Evolutionary conservation across 2,329 filamentous ascomycete genomes (phyloP).

Genomic region (Cyphellophora attinorum): DNA sequence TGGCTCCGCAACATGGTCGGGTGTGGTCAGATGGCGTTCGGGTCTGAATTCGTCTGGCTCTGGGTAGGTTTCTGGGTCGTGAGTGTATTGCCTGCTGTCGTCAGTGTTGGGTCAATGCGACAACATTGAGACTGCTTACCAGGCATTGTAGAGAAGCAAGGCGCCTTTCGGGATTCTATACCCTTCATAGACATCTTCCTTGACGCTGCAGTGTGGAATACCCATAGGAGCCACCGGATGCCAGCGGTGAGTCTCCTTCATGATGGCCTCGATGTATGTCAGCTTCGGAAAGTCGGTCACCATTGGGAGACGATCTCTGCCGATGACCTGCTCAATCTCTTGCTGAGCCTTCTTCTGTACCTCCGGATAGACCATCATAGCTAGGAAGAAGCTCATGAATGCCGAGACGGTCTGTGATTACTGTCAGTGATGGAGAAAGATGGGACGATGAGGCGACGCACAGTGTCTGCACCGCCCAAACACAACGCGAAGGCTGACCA

Average conservation of each 20-base stretch:
- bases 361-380: conserved; percentile 18
- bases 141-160: conserved; percentile 30
- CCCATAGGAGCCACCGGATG: conserved; percentile 31
- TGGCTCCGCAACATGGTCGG: too few species aligned
- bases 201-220: conserved; percentile 26
- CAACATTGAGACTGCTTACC: conserved; percentile 11
- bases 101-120: too few species aligned
- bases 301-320: conserved; percentile 21
- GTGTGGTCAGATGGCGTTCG: too few species aligned
- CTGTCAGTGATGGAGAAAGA: neutral
- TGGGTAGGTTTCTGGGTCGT: too few species aligned
- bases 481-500: conserved; percentile 35
- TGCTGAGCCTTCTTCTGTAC: conserved; percentile 17
- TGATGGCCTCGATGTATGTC: conserved; percentile 27
- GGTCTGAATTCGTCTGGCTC: too few species aligned
- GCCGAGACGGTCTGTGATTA: conserved; percentile 28
- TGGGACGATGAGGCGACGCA: conserved; percentile 10
- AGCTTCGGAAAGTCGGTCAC: conserved; percentile 27
- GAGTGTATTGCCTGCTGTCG: too few species aligned
- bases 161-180: conserved; percentile 29
- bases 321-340: conserved; percentile 26
- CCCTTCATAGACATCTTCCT: conserved; percentile 14
- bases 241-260: conserved; percentile 36
- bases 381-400: conserved; percentile 22
- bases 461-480: conserved; percentile 32